Evolutionary conservation across 2,329 filamentous ascomycete genomes (phyloP).

Genomic region (Ascochyta clinopodiicola): DNA sequence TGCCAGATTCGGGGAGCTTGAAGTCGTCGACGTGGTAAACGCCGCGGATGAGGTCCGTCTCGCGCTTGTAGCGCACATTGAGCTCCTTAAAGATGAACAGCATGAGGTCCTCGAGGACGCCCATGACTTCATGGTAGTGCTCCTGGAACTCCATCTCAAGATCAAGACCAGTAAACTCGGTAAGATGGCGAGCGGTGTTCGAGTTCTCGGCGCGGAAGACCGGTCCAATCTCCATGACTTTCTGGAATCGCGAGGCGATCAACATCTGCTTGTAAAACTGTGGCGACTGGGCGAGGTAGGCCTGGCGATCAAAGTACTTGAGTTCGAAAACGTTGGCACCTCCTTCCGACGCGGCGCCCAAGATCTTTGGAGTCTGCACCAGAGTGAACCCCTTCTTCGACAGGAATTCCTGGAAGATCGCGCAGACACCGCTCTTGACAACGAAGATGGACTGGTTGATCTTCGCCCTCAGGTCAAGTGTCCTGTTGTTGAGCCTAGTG

Average conservation of each 20-base stretch:
- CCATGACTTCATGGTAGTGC: conserved; percentile 75
- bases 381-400: conserved; percentile 75
- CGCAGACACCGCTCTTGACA: conserved; percentile 69
- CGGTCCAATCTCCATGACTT: conserved; percentile 78
- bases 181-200: conserved; percentile 85
- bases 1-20: conserved; percentile 74
- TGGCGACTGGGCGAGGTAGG: conserved; percentile 79
- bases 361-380: conserved; percentile 88
- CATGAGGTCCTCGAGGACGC: conserved; percentile 75
- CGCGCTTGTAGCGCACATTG: conserved; percentile 68
- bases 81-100: conserved; percentile 82
- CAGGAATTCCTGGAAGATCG: conserved; percentile 81
- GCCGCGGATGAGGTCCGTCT: conserved; percentile 73
- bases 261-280: conserved; percentile 90
- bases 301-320: conserved; percentile 85
- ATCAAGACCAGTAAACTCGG: conserved; percentile 89
- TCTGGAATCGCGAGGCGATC: conserved; percentile 78
- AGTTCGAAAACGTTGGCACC: conserved; percentile 90
- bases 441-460: conserved; percentile 88
- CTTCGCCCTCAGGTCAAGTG: conserved; percentile 89
- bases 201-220: conserved; percentile 88
- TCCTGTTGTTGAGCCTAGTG: conserved; percentile 88
- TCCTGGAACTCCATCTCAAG: conserved; percentile 87
- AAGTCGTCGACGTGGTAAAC: conserved; percentile 81
- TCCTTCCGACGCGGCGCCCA: conserved; percentile 89